These are phyloP conservation scores for Eimeria maxima DNA, from an alignment of 169 alveolate genomes.

Conservation along the genomic window DNA sequence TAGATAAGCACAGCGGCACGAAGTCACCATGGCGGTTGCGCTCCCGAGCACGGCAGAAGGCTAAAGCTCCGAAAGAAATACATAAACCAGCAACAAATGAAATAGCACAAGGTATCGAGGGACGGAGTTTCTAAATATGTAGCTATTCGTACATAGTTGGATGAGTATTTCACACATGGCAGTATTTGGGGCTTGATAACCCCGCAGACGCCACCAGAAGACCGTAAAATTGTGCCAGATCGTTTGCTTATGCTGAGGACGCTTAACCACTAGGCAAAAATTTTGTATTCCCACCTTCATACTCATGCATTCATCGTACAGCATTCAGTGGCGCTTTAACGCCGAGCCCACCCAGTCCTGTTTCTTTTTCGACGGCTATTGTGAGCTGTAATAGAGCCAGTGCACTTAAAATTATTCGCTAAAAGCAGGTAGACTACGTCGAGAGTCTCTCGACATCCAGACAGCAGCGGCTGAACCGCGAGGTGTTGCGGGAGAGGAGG, in stretches of 20 bases:
- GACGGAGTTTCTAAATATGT: not conserved
- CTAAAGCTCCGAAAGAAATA: not conserved
- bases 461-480: too few relatives aligned
- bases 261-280: not conserved
- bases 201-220: not conserved
- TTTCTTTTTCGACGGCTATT: too few relatives aligned
- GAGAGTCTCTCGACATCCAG: too few relatives aligned
- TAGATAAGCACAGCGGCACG: not conserved
- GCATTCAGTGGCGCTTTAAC: not conserved
- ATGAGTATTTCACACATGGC: not conserved
- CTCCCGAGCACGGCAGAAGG: not conserved
- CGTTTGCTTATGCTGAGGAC: not conserved
- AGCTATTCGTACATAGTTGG: not conserved
- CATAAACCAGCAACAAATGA: not conserved
- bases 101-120: not conserved
- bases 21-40: not conserved
- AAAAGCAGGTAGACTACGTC: too few relatives aligned
- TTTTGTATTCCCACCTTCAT: not conserved
- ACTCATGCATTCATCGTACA: not conserved
- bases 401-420: too few relatives aligned
- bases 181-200: not conserved
- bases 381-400: too few relatives aligned
- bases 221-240: not conserved
- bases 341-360: not conserved
- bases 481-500: too few relatives aligned